Base-by-base conservation (phyloP, 805 yeast species). In the Kuraishia borneana region DNA sequence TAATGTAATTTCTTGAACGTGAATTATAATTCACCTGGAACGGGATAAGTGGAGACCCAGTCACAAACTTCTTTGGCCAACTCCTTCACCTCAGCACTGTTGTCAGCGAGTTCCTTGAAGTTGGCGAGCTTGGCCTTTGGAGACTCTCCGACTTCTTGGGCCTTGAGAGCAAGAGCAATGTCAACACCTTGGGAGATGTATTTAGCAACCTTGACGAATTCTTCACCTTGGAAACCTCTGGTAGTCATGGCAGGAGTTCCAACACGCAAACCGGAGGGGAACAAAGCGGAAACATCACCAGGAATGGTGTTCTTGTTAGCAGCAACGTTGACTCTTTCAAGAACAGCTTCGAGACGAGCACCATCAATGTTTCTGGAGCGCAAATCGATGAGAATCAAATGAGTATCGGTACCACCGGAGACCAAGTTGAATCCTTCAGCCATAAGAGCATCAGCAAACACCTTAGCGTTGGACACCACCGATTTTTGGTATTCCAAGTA, bases 191-290 rank as follows among this genome's bases (percentile, higher is more conserved):
- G 60, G 53, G 82, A 83, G 50, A 89, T 83, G 65, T 71, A 85
- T 35, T 66, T 71, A 29, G 88, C 89, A 37, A 89, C 92, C 54
- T 71, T 70, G 42, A 67, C 76, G 53, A 89, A 89, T 50, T 89
- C 97, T 37, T 63, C 70, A 41, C 68, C 71, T 35, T 73, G 73
- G 53, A 89, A 80, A 31, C 96, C 96, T 66, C 98, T 79, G 35
- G 96, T 85, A 37, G 96, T 81, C 97, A 89, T 89, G 32, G 97
- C 97, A 39, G 98, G 98, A 13, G 97, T 83, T 49, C 98, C 98
- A 41, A 89, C 81, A 68, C 98, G 82, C 44, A 89, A 67, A 48
- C 98, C 98, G 41, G 94, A 84, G 51, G 98, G 98, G 56, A 83
- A 85, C 40, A 89, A 69, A 22, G 98, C 98, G 30, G 95, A 83